Percentiles rank a stretch among this genome's conserved stretches.
These are phyloP conservation scores for Erysimum cheiranthoides DNA, from an alignment of 345 rosid species.

Conservation along the genomic window DNA sequence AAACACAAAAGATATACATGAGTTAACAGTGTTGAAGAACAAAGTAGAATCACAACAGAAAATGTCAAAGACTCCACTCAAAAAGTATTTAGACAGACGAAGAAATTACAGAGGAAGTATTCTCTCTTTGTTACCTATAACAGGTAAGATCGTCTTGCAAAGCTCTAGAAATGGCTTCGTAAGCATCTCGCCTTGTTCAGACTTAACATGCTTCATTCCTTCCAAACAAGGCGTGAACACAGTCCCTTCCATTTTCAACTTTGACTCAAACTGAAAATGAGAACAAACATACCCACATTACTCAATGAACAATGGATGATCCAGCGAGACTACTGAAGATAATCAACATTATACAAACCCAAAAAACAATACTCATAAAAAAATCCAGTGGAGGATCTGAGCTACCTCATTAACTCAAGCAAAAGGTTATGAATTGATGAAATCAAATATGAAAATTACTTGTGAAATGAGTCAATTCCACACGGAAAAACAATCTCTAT, in stretches of 20 bases:
- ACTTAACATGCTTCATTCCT: constrained; percentile 83
- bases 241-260: constrained; percentile 68
- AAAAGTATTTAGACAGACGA: not conserved
- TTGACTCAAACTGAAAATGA: not conserved
- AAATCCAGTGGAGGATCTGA: constrained; percentile 1
- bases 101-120: constrained; percentile 1
- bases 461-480: not conserved
- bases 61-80: not conserved
- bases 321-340: constrained; percentile 2
- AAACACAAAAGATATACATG: constrained; percentile 13
- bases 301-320: constrained; percentile 19
- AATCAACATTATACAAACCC: constrained; percentile 32
- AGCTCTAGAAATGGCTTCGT: constrained; percentile 86
- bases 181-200: constrained; percentile 77
- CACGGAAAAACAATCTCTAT: not conserved
- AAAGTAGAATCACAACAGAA: not conserved
- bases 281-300: not conserved
- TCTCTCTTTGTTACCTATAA: constrained; percentile 55
- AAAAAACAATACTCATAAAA: not conserved
- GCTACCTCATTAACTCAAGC: not conserved
- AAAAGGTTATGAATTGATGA: not conserved
- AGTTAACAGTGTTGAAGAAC: not conserved
- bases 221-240: constrained; percentile 82
- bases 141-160: constrained; percentile 86
- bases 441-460: not conserved